Percentiles rank a stretch among this genome's conserved stretches.
These are phyloP conservation scores for Cetradonia linearis DNA, from an alignment of 495 filamentous ascomycete species.

Conservation along the genomic window DNA sequence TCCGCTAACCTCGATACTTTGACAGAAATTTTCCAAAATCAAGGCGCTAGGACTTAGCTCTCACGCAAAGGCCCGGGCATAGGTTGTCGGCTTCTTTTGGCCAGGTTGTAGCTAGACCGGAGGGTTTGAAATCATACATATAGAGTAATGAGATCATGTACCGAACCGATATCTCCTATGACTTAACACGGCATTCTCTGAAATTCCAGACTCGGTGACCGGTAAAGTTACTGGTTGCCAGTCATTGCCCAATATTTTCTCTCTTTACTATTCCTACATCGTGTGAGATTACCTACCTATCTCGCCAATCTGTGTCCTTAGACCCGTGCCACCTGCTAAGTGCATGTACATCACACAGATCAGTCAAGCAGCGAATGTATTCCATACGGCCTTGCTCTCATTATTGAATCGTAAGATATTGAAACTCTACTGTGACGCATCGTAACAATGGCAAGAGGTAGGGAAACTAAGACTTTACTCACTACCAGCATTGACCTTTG, in stretches of 20 bases:
- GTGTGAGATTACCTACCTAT: background rate
- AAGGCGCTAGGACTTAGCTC: conserved; percentile 12
- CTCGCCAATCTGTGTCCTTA: background rate
- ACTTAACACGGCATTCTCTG: background rate
- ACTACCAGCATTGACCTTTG: background rate
- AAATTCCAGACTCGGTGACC: background rate
- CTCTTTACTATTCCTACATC: background rate
- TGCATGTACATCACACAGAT: background rate
- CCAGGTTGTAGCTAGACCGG: background rate
- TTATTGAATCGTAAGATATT: background rate
- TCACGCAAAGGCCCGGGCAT: background rate
- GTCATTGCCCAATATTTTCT: background rate
- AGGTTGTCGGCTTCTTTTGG: background rate
- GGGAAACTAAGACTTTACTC: background rate
- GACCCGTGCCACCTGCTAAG: background rate
- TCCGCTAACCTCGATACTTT: background rate
- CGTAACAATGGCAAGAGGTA: background rate
- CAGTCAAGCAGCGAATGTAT: background rate
- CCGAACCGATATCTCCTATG: background rate
- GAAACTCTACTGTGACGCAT: background rate
- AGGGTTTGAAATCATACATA: background rate
- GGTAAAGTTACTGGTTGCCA: background rate
- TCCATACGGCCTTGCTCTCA: background rate
- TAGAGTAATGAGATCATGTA: background rate
- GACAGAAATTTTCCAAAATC: conserved; percentile 19